Base-by-base conservation (phyloP, 768 basidiomycete species). In the Rhizopogon vulgaris region DNA sequence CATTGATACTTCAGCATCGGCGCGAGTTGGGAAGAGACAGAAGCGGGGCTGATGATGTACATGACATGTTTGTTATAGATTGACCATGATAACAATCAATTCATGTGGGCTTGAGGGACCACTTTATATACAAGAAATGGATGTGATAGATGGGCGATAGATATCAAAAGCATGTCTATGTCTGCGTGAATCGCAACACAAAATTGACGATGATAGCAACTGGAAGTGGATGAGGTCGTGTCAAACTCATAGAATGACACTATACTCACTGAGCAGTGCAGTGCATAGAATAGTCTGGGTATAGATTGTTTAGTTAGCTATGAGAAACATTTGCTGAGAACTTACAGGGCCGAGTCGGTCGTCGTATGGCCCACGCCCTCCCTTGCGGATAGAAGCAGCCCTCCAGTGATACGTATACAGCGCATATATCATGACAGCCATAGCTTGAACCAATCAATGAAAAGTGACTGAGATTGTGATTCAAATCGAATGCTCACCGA, bases 381-480 rank as follows among this genome's bases (percentile, higher is more conserved):
- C 90, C 34, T 82, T 76, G 46, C 94, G 84, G 63, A 99, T 99
- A 24, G 93, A 89, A 25, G 83, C 81, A 6, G 95, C 96, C 56
- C 96, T 83, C 91, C 94, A 95, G 66, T 98, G 95, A 66, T 94
- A 99, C 38, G 93, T 92, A 59, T 87, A 87, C 12, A 99, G 71
- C 2, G 96, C 95, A 68, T 99, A 99, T 9, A 90, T 66, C 96
- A 99, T 98, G 54, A 98, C 93, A 18, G 83, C 90, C 83, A 98
- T 90, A 36, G 95, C 95, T 95, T 61, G 3, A 49, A 27, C 27
- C 41, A 25, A 38, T 63, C 48, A 65, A 52, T 56, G 39, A 34
- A 30, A 38, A 24, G 17, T 15, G 39, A 41, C 41, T 14, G 27
- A 43, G 41, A 25, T 22, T 3, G 40, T 39, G 39, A 14, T 39